Conservation (phyloP, 2,329 filamentous ascomycete genomes). For the Westerdykella aurantiaca region DNA sequence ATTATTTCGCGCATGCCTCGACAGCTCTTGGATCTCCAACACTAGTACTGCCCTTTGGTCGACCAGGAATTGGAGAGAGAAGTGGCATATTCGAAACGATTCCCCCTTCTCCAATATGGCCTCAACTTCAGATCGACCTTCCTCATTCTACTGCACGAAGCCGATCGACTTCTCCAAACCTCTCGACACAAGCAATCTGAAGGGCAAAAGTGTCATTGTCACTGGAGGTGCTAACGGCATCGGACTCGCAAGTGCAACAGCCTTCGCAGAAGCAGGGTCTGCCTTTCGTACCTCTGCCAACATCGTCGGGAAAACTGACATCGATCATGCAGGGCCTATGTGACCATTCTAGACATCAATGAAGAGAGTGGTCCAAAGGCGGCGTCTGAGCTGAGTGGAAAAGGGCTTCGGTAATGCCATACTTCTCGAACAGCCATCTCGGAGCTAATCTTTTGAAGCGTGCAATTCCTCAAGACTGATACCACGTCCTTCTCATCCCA, state of each 20-base stretch:
- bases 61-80: too few relatives aligned
- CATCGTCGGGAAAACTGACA: neutral
- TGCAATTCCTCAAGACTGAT: conserved; percentile 25
- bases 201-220: conserved; percentile 19
- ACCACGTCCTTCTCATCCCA: conserved; percentile 23
- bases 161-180: conserved; percentile 13
- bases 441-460: conserved; percentile 6
- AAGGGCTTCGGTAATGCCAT: conserved; percentile 11
- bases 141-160: conserved; percentile 3
- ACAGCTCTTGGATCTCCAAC: too few relatives aligned
- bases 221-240: conserved; percentile 24
- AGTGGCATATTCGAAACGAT: too few relatives aligned
- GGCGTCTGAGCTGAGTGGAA: conserved; percentile 5
- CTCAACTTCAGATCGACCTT: too few relatives aligned
- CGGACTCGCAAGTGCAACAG: conserved; percentile 14
- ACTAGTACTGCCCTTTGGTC: too few relatives aligned
- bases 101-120: too few relatives aligned
- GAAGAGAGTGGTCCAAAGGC: conserved; percentile 8
- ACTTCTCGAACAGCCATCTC: neutral
- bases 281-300: conserved; percentile 1
- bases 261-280: conserved; percentile 21
- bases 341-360: conserved; percentile 22
- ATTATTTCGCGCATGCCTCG: too few relatives aligned
- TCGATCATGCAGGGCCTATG: conserved; percentile 14
- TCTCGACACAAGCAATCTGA: conserved; percentile 12